phyloP scores from a whole-genome alignment of 225 moss, liverwort and hornwort genomes.

The Lunularia cruciata region DNA sequence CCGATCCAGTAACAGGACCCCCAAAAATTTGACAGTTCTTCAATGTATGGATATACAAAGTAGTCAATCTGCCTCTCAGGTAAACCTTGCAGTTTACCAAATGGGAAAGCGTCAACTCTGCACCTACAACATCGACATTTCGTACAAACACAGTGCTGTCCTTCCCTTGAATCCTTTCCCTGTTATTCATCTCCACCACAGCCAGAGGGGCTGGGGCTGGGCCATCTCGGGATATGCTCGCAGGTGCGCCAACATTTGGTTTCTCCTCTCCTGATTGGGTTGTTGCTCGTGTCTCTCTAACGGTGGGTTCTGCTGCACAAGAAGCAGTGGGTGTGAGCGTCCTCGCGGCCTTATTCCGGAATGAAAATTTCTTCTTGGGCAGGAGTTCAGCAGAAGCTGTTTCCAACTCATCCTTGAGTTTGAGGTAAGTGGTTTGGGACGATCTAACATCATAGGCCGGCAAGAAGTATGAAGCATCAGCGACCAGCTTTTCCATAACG shows the following conservation, averaged over 20 bases:
- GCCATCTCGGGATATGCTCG: neutral
- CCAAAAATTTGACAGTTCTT: constrained; percentile 71
- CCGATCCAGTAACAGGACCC: constrained; percentile 84
- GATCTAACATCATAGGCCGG: constrained; percentile 77
- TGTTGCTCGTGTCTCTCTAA: neutral
- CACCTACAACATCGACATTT: constrained; percentile 59
- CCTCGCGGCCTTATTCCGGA: constrained; percentile 54
- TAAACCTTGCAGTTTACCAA: constrained; percentile 77
- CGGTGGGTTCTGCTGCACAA: neutral
- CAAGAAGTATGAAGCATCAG: constrained; percentile 72
- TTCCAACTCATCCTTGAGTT: constrained; percentile 75
- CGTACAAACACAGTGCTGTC: constrained; percentile 58
- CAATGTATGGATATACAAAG: constrained; percentile 67
- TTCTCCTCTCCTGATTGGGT: neutral
- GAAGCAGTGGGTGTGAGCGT: neutral
- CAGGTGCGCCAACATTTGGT: neutral
- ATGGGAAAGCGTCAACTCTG: constrained; percentile 74
- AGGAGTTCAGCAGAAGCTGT: constrained; percentile 59
- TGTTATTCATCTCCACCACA: constrained; percentile 17
- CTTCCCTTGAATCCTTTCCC: constrained; percentile 52
- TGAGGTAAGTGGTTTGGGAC: constrained; percentile 61
- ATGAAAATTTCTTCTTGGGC: constrained; percentile 86
- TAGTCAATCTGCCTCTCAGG: constrained; percentile 68
- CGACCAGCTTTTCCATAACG: constrained; percentile 65
- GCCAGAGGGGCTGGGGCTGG: neutral